phyloP scores from a whole-genome alignment of 2,329 filamentous ascomycete species.

The Chaetomium strumarium region DNA sequence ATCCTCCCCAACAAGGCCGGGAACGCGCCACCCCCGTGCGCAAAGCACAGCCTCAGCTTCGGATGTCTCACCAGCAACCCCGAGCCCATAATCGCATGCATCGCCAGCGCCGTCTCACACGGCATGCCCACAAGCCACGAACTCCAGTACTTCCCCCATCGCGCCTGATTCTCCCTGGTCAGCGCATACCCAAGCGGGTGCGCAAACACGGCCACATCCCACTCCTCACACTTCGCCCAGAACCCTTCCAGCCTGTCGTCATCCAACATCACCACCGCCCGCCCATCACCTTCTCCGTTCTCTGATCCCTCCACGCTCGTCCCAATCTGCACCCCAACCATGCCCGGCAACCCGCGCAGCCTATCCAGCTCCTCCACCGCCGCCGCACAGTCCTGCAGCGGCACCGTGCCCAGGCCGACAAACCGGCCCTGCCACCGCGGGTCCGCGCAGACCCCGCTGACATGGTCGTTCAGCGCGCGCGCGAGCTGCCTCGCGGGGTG shows the following conservation, averaged over 20 bases:
- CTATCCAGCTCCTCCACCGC: conserved; percentile 29
- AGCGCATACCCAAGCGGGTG: conserved; percentile 33
- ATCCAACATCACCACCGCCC: conserved; percentile 28
- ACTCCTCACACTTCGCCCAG: conserved; percentile 30
- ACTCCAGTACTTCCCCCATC: conserved; percentile 32
- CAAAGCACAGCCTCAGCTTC: conserved; percentile 30
- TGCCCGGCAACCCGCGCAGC: conserved; percentile 20
- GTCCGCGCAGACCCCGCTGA: conserved; percentile 24
- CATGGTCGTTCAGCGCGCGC: conserved; percentile 30
- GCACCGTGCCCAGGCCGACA: conserved; percentile 31
- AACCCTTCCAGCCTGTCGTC: conserved; percentile 27
- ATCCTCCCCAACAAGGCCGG: conserved; percentile 32
- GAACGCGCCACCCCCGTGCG: conserved; percentile 33
- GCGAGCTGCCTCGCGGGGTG: conserved; percentile 28
- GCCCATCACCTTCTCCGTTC: conserved; percentile 10
- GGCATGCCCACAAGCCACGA: conserved; percentile 34
- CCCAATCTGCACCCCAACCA: conserved; percentile 32
- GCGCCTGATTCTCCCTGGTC: conserved; percentile 28
- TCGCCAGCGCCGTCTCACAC: conserved; percentile 31
- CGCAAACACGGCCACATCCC: conserved; percentile 31
- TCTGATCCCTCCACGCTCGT: conserved; percentile 28
- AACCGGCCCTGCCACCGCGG: conserved; percentile 25
- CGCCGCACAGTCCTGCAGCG: conserved; percentile 28
- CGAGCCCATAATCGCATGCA: conserved; percentile 29
- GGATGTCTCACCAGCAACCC: conserved; percentile 30